Percentiles rank a stretch among this genome's conserved stretches.
Evolutionary conservation across 2,329 filamentous ascomycete genomes (phyloP).

Genomic region (Exophiala sp.): DNA sequence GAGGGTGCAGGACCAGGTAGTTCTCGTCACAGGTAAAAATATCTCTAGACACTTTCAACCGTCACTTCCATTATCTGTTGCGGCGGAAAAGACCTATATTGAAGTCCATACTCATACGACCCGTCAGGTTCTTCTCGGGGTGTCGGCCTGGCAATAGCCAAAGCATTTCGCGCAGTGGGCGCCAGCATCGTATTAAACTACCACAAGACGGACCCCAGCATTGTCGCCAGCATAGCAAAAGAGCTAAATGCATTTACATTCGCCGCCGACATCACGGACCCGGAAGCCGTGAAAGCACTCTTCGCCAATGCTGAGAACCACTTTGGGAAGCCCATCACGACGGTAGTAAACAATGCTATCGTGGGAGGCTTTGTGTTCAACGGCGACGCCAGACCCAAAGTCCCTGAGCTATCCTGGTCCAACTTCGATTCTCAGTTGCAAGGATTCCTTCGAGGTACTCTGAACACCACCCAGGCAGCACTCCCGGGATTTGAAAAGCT

Average conservation of each 20-base stretch:
- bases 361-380: conserved; percentile 26
- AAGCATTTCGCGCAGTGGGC: conserved; percentile 16
- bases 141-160: conserved; percentile 20
- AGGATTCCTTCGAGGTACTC: conserved; percentile 17
- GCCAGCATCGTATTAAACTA: conserved; percentile 22
- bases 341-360: conserved; percentile 26
- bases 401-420: conserved; percentile 20
- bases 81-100: no score
- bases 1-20: no score
- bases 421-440: conserved; percentile 21
- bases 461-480: conserved; percentile 25
- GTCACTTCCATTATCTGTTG: no score
- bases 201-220: conserved; percentile 4
- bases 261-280: conserved; percentile 21
- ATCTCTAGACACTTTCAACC: no score
- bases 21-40: conserved; percentile 21
- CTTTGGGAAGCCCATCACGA: conserved; percentile 18
- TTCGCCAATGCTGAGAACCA: conserved; percentile 14
- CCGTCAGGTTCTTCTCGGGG: conserved; percentile 18
- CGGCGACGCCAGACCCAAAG: conserved; percentile 20
- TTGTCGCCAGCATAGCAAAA: conserved; percentile 5
- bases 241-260: conserved; percentile 15
- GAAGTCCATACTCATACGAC: background rate
- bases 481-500: conserved; percentile 19
- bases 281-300: conserved; percentile 11